These are phyloP conservation scores for Fusarium annulatum DNA, from an alignment of 2,329 filamentous ascomycete species.

Conservation along the genomic window DNA sequence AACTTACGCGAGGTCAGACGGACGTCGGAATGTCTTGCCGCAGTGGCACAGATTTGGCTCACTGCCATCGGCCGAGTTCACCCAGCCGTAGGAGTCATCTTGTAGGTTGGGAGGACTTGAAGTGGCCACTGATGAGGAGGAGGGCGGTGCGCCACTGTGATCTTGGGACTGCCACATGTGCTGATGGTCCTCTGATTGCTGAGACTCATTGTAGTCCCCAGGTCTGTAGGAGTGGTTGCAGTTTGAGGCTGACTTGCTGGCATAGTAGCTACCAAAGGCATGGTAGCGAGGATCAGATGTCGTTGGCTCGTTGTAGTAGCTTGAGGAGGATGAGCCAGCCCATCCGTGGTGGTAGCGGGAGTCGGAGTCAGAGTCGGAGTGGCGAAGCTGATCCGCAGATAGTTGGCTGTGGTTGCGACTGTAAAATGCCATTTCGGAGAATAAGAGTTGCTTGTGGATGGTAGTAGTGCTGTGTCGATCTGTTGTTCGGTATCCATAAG, in stretches of 20 bases:
- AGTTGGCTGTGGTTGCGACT: conserved; percentile 28
- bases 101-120: conserved; percentile 38
- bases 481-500: conserved; percentile 37
- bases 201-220: conserved; percentile 24
- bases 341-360: conserved; percentile 30
- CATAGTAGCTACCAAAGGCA: conserved; percentile 26
- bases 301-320: conserved; percentile 27
- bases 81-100: conserved; percentile 36
- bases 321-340: conserved; percentile 15
- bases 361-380: conserved; percentile 34
- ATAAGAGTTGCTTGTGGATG: conserved; percentile 22
- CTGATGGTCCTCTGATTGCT: conserved; percentile 32
- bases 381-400: conserved; percentile 32
- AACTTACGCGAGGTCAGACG: conserved; percentile 44
- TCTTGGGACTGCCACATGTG: conserved; percentile 35
- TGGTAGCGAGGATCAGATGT: conserved; percentile 35
- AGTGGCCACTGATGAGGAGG: conserved; percentile 35
- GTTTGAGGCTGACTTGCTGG: conserved; percentile 33
- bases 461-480: conserved; percentile 40
- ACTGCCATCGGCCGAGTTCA: conserved; percentile 9
- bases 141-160: conserved; percentile 27
- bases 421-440: conserved; percentile 35
- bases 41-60: conserved; percentile 40
- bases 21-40: conserved; percentile 43
- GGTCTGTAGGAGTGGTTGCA: conserved; percentile 23